Conservation (phyloP, 1,284 basidiomycete genomes). For the Bjerkandera adusta region DNA sequence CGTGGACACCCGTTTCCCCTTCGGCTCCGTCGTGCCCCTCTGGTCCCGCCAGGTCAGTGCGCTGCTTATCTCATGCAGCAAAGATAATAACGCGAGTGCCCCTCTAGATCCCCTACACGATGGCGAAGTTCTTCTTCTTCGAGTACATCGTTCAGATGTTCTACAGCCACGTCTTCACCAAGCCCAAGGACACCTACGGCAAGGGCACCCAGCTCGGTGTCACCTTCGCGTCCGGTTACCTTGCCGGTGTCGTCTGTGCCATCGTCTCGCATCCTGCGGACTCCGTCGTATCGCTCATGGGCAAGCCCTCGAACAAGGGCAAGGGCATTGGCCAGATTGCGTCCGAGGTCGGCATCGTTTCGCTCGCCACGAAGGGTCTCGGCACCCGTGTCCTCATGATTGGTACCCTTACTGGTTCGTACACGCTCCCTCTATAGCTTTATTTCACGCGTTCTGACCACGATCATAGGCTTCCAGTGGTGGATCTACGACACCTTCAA, state of each 20-base stretch:
- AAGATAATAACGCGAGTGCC: neutral
- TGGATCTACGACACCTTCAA: conserved; percentile 88
- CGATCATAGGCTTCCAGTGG: conserved; percentile 71
- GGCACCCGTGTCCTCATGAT: conserved; percentile 82
- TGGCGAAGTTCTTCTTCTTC: conserved; percentile 88
- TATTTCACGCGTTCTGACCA: neutral
- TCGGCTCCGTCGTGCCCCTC: conserved; percentile 77
- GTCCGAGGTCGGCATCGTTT: conserved; percentile 58
- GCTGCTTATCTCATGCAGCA: neutral
- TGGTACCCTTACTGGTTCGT: conserved; percentile 65
- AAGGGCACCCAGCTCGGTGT: conserved; percentile 76
- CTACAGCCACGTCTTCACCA: conserved; percentile 74
- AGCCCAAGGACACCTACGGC: conserved; percentile 70
- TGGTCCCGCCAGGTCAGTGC: conserved; percentile 76
- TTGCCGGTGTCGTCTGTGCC: conserved; percentile 80
- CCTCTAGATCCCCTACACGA: conserved; percentile 76
- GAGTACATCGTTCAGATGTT: conserved; percentile 76
- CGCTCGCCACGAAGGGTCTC: conserved; percentile 76
- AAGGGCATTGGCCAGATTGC: conserved; percentile 68
- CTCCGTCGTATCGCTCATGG: conserved; percentile 75
- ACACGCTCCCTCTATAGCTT: neutral
- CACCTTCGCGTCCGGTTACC: conserved; percentile 80
- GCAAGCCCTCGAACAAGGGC: conserved; percentile 75
- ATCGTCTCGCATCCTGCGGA: conserved; percentile 84
- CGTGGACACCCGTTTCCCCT: conserved; percentile 73